Evolutionary conservation across 768 basidiomycete species (phyloP).

Genomic region (Lactarius indigo): DNA sequence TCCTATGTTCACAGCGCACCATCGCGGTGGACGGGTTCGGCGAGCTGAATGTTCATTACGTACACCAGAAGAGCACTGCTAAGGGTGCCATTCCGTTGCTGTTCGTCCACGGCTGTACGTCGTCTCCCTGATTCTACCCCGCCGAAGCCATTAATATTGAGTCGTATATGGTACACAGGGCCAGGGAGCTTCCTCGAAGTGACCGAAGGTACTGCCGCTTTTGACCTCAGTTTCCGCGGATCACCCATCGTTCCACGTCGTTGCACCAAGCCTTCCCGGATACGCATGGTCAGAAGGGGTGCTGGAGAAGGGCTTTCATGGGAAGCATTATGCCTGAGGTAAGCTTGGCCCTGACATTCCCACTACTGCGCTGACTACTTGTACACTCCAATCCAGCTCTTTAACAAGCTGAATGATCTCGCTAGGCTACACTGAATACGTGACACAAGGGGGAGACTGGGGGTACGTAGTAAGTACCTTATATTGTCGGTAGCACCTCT

Average conservation of each 20-base stretch:
- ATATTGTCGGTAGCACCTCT: not conserved
- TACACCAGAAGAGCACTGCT: constrained; percentile 30
- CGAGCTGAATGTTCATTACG: too few relatives aligned
- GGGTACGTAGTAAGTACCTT: constrained; percentile 34
- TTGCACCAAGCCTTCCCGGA: constrained; percentile 33
- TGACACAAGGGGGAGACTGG: constrained; percentile 30
- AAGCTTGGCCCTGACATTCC: not conserved
- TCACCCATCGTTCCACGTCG: too few relatives aligned
- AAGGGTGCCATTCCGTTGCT: constrained; percentile 43
- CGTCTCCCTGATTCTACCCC: not conserved
- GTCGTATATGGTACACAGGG: constrained; percentile 36
- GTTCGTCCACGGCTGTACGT: constrained; percentile 54
- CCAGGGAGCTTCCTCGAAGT: constrained; percentile 28
- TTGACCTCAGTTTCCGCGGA: too few relatives aligned
- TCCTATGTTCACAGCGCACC: too few relatives aligned
- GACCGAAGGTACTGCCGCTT: too few relatives aligned
- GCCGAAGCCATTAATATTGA: not conserved
- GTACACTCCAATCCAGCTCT: not conserved
- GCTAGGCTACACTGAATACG: constrained; percentile 7
- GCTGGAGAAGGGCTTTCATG: too few relatives aligned
- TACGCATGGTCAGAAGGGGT: too few relatives aligned
- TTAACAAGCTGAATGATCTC: constrained; percentile 12
- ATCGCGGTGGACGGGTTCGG: too few relatives aligned
- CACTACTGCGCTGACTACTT: not conserved
- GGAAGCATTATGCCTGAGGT: constrained; percentile 26